Evolutionary conservation across 2,329 filamentous ascomycete genomes (phyloP), one percentile per base, ranked within the genome.

Genomic region (Nectriaceae sp.): DNA sequence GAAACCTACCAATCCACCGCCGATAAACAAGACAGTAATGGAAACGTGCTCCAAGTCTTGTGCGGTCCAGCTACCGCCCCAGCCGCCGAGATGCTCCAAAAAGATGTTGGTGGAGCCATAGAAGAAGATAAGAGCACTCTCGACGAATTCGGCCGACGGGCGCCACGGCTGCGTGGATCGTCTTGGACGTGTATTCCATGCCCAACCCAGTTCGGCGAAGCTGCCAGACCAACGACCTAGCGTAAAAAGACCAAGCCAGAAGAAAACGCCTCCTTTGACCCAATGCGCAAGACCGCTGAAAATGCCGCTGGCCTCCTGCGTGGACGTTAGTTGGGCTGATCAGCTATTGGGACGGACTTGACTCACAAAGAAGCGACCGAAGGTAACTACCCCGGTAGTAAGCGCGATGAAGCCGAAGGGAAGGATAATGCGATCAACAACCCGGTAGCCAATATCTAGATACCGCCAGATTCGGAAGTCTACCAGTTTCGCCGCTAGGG

Each of bases 241-340:
- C 0, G 90, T 96, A 51, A 97, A 73, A 18, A 96, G 71, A 8
- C 93, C 93, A 54, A 95, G 89, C 85, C 90, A 94, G 73, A 97
- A 90, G 75, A 97, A 97, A 46, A 97, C 88, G 3, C 89, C 89
- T 39, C 93, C 93, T 68, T 97, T 97, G 68, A 97, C 85, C 74
- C 90, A 96, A 65, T 97, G 93, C 6, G 93, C 93, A 36, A 97
- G 77, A 2, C 93, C 90, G 58, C 85, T 92, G 75, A 93, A 95
- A 48, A 97, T 75, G 3, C 76, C 76, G 19, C 69, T 68, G 4
- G 81, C 87, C 66, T 87, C 85, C 87, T 91, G 56, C 29, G 11
- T 3, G 19, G 18, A 16, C 33, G 31, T 55, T 43, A 57, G 53
- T 36, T 18, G 15, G 10, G 29, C 18, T 13, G 15, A 11, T 13